Conservation (phyloP, 805 yeast genomes). For the Kluyveromyces siamensis region DNA sequence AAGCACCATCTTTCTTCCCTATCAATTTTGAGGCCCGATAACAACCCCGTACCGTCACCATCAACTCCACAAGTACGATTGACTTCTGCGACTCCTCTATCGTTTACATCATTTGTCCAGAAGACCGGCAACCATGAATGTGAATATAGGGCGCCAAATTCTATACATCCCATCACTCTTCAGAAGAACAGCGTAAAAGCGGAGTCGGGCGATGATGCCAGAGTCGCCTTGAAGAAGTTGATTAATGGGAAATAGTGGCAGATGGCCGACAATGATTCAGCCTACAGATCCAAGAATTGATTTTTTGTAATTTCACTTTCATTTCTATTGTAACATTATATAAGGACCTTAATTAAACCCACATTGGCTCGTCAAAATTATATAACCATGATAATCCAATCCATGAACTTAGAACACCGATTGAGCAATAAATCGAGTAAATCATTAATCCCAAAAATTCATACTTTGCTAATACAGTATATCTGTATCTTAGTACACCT, state of each 20-base stretch:
- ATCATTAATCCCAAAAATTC: slow-evolving; percentile 76
- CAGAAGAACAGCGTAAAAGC: slow-evolving; percentile 1
- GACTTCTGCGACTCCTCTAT: neutral
- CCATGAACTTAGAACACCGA: slow-evolving; percentile 85
- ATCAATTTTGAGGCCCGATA: neutral
- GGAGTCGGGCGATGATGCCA: slow-evolving; percentile 22
- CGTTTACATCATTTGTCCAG: slow-evolving; percentile 27
- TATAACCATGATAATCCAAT: slow-evolving; percentile 82
- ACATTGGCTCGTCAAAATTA: slow-evolving; percentile 68
- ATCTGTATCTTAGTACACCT: slow-evolving; percentile 48
- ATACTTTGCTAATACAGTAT: slow-evolving; percentile 43
- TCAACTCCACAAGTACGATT: slow-evolving; percentile 13
- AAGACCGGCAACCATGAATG: slow-evolving; percentile 26
- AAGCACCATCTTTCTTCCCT: neutral
- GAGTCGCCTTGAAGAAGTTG: slow-evolving; percentile 22
- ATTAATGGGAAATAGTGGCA: slow-evolving; percentile 14
- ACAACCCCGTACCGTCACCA: slow-evolving; percentile 6
- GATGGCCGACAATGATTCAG: slow-evolving; percentile 2
- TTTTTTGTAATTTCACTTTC: neutral
- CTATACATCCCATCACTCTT: slow-evolving; percentile 4
- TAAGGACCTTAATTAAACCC: slow-evolving; percentile 31
- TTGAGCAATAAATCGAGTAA: slow-evolving; percentile 74
- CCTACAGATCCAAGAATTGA: neutral
- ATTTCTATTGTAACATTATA: neutral
- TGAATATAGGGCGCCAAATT: neutral